Base-by-base conservation (phyloP, 345 rosid species). In the Pistacia atlantica region DNA sequence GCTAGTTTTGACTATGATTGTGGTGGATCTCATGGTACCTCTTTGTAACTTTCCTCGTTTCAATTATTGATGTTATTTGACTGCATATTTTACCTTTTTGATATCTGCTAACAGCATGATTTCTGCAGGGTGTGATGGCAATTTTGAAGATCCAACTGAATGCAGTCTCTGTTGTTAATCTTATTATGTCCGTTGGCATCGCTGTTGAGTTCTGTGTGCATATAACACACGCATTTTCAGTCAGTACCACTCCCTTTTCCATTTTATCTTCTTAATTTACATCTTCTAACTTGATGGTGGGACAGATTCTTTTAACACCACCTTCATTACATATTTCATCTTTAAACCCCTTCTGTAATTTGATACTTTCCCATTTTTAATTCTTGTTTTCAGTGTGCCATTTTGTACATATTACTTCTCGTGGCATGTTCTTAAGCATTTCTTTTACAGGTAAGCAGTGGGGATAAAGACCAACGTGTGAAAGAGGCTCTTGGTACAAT, bases 201-300 rank as follows among this genome's bases (percentile, higher is more conserved):
- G 93, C 94, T 11, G 97, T 94, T 49, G 99, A 96, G 90, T 96
- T 96, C 80, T 96, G 98, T 55, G 97, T 96, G 75, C 99, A 96
- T 80, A 87, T 91, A 81, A 90, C 98, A 18, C 95, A 94, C 72
- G 94, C 97, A 75, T 96, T 93, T 88, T 80, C 91, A 54, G 99
- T 96, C 28, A 88, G 98, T 77, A 62, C 71, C 66, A 37, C 14
- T 73, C 69, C 38, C n/a, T 78, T 75, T 14, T 72, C 61, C 33
- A 48, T n/a, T 42, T 3, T 54, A 22, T 70, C 33, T 56, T 18
- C 28, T 31, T 68, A 22, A 9, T 60, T 38, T 37, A 8, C 16
- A 20, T 31, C 69, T 71, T 9, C 59, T 55, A 22, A 25, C 65
- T 45, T 45, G 33, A 25, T 67, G 48, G 8, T 33, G 17, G 60